These are phyloP conservation scores for Acer negundo DNA, from an alignment of 345 rosid species.

Conservation along the genomic window DNA sequence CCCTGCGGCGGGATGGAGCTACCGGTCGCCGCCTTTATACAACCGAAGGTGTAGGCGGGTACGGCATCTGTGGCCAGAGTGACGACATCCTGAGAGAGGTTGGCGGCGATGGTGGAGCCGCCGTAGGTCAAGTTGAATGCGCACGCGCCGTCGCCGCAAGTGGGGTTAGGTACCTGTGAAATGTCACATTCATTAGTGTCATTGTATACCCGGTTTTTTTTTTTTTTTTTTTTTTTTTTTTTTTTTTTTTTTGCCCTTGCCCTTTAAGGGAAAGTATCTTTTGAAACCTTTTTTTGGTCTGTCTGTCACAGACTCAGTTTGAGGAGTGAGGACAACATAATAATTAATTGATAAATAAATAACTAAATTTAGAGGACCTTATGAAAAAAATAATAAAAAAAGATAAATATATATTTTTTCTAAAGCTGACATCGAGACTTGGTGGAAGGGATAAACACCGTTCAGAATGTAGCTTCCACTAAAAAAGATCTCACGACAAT, in stretches of 20 bases:
- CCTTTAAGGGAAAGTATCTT: too few species aligned
- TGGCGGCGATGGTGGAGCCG: conserved; percentile 64
- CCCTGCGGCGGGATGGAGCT: conserved; percentile 84
- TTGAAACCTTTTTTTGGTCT: not conserved
- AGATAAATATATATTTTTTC: too few species aligned
- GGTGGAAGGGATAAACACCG: too few species aligned
- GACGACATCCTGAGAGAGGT: conserved; percentile 65
- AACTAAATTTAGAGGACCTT: too few species aligned
- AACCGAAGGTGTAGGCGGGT: conserved; percentile 79
- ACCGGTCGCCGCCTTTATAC: conserved; percentile 69
- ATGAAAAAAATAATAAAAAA: too few species aligned
- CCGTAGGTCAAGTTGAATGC: conserved; percentile 83
- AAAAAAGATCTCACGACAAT: too few species aligned
- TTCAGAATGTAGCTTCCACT: too few species aligned
- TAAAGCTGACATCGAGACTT: too few species aligned
- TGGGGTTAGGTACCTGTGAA: conserved; percentile 70
- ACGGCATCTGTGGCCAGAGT: conserved; percentile 58
- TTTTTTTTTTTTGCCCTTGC: too few species aligned
- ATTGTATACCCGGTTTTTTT: too few species aligned
- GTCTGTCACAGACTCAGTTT: not conserved
- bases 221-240: too few species aligned
- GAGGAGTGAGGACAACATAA: not conserved
- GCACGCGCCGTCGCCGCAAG: conserved; percentile 65
- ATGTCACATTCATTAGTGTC: conserved; percentile 10
- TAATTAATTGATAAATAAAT: too few species aligned